Evolutionary conservation across 1,284 basidiomycete species (phyloP), one percentile per base, ranked within the genome.

Genomic region (Wallemia hederae): DNA sequence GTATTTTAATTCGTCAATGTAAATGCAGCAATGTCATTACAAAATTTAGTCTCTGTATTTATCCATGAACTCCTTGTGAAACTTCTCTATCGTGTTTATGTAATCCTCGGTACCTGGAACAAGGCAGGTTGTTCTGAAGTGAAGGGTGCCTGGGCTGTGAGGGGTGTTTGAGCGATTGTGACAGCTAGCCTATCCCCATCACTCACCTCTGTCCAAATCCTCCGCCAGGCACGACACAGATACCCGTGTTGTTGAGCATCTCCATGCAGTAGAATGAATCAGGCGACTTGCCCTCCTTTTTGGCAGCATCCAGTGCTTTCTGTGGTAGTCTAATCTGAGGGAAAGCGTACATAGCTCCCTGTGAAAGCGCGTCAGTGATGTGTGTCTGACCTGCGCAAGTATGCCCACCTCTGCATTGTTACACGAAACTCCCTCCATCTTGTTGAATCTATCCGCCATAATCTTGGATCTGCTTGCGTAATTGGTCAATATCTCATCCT

Each of bases 151-250:
- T 24, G 7, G 14, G 17, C 29, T 15, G n/a, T 2, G 9, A 59
- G 55, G n/a, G 5, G 24, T 28, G n/a, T 22, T 7, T 56, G 19
- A 56, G 55, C 55, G n/a, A 11, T 34, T n/a, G 33, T 34, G 33
- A 34, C 25, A 22, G 24, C 24, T 26, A 24, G 5, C 24, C 14
- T 22, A 24, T 22, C 5, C 25, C 1, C 85, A 86, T 69, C 85
- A 83, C 86, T 59, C 81, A 79, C 71, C 78, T 81, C 74, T 94
- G 90, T 1, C 90, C 89, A 68, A 96, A 94, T 7, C 90, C 90
- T 60, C 80, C 82, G 0, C 90, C 90, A 7, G 88, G 85, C 0
- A 94, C 84, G 24, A 87, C 85, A 66, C 89, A 94, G 66, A 94
- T 92, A 28, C 90, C 90, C 0, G 89, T 92, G 65, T 80, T 78